A percentile compares a stretch with the other conserved stretches of the same genome.
These are phyloP conservation scores for Mallotus nudiflorus DNA, from an alignment of 345 rosid genomes.

Conservation along the genomic window DNA sequence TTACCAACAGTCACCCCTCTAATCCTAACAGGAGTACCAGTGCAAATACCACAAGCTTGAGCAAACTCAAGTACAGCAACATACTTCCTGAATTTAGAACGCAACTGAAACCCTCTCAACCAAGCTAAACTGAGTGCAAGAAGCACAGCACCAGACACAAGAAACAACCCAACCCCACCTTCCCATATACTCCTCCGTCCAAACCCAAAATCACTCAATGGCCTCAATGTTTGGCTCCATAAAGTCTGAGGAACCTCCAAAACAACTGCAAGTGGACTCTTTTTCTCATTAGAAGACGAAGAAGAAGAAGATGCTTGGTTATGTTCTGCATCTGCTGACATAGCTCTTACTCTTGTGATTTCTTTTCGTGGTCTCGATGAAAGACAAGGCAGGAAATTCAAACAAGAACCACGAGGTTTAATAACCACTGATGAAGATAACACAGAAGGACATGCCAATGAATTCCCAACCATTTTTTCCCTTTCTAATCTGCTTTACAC, in stretches of 20 bases:
- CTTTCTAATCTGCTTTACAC: too few relatives aligned
- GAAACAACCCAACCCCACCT: slow-evolving; percentile 97
- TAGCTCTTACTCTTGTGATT: slow-evolving; percentile 41
- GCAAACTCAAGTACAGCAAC: slow-evolving; percentile 74
- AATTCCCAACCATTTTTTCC: slow-evolving; percentile 60
- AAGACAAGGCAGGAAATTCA: slow-evolving; percentile 46
- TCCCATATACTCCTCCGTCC: slow-evolving; percentile 94
- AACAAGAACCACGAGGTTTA: slow-evolving; percentile 32
- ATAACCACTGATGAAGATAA: slow-evolving; percentile 39
- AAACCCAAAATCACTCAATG: slow-evolving; percentile 88
- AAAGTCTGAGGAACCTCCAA: slow-evolving; percentile 65
- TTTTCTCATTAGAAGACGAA: slow-evolving; percentile 39
- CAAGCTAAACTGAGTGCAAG: slow-evolving; percentile 89
- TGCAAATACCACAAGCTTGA: slow-evolving; percentile 85
- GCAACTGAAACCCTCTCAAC: slow-evolving; percentile 81
- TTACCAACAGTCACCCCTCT: slow-evolving; percentile 95
- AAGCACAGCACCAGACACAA: slow-evolving; percentile 82
- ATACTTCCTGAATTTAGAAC: slow-evolving; percentile 83
- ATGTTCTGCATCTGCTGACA: slow-evolving; percentile 53
- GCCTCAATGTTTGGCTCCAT: slow-evolving; percentile 83
- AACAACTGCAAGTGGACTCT: slow-evolving; percentile 56
- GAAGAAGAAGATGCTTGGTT: slow-evolving; percentile 48
- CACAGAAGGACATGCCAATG: slow-evolving; percentile 38
- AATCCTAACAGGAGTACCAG: slow-evolving; percentile 93
- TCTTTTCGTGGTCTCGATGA: slow-evolving; percentile 51